phyloP scores from a whole-genome alignment of 1,284 basidiomycete genomes.

The Rhodotorula sp. region DNA sequence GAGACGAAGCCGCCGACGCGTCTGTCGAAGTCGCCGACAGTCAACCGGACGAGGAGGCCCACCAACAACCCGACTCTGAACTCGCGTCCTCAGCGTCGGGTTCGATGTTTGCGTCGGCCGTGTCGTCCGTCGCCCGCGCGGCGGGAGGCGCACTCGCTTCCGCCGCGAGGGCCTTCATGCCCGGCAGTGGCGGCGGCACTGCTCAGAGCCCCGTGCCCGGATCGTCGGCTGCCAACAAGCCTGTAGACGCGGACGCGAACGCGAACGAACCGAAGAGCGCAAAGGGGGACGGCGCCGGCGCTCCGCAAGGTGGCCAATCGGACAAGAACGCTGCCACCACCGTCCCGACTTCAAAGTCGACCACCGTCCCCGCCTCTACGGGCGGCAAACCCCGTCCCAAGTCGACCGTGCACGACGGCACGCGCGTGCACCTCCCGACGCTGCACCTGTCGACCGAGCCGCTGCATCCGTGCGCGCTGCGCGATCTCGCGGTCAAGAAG shows the following conservation, averaged over 20 bases:
- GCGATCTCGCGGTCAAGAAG: background rate
- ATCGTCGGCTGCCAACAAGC: no score
- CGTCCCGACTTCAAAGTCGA: no score
- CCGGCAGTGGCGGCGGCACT: background rate
- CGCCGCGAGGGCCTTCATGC: constrained; percentile 6
- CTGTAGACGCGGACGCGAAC: no score
- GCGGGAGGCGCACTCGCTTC: background rate
- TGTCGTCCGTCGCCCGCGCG: background rate
- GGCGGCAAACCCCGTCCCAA: background rate
- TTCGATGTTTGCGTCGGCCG: background rate
- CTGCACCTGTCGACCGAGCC: background rate
- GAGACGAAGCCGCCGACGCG: background rate
- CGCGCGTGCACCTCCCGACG: background rate
- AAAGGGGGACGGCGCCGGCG: no score
- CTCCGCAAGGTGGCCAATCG: no score
- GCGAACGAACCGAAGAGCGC: no score
- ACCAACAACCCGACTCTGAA: no score
- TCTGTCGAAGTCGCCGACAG: background rate
- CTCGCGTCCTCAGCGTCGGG: background rate
- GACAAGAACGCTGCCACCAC: no score
- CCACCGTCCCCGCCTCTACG: no score
- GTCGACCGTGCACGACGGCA: background rate
- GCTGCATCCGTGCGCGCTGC: background rate
- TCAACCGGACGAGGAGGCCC: background rate
- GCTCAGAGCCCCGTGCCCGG: background rate